phyloP scores from a whole-genome alignment of 331 rosid genomes.

The Prunus yedoensis region DNA sequence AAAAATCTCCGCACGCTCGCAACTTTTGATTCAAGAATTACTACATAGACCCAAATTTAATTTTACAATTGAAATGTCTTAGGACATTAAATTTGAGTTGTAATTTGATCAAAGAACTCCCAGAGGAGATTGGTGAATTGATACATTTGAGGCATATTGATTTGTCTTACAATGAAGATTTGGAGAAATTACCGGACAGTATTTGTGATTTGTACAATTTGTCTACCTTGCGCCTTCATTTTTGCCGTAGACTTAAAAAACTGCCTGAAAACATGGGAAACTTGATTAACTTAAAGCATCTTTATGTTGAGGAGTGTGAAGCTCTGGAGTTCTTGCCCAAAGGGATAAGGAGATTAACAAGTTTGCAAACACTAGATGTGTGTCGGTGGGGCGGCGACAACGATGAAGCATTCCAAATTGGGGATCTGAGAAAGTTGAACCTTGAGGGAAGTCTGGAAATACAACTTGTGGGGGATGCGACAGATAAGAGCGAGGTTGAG shows the following conservation, averaged over 20 bases:
- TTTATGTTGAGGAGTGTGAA: accelerated
- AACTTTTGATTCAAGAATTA: neutral
- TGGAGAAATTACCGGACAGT: neutral
- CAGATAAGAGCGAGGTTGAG: too few relatives aligned
- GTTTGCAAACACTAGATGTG: too few relatives aligned
- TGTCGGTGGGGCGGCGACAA: too few relatives aligned
- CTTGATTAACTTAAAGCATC: neutral
- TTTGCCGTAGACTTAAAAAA: accelerated
- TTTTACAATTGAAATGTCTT: neutral
- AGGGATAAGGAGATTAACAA: too few relatives aligned
- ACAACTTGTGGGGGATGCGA: too few relatives aligned
- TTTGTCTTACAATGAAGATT: neutral
- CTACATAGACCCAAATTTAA: neutral
- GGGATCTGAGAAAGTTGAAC: too few relatives aligned
- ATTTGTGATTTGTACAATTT: neutral
- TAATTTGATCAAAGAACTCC: neutral
- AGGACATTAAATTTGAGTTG: neutral
- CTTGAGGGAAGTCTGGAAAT: too few relatives aligned
- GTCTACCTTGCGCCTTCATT: neutral
- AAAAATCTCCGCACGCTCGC: neutral
- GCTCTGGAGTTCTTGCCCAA: accelerated
- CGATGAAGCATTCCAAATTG: too few relatives aligned
- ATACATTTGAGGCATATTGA: constrained; percentile 7
- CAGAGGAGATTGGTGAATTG: neutral
- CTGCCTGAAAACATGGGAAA: neutral